phyloP scores from a whole-genome alignment of 2,329 filamentous ascomycete genomes.

The Macrophomina tecta region DNA sequence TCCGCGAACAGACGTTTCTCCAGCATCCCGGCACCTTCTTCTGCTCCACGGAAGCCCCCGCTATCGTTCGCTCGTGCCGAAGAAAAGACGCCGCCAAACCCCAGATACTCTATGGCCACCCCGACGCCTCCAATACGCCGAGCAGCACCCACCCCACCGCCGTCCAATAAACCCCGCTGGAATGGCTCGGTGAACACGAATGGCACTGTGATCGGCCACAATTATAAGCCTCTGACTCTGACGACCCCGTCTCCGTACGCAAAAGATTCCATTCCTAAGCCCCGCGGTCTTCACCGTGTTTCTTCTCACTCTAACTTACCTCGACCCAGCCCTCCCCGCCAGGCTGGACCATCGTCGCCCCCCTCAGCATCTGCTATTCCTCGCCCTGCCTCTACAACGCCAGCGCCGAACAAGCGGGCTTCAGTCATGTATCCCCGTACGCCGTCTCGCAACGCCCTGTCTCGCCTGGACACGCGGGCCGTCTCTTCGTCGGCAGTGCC shows the following conservation, averaged over 20 bases:
- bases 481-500: conserved; percentile 15
- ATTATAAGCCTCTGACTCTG: conserved; percentile 44
- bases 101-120: conserved; percentile 19
- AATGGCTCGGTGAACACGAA: conserved; percentile 46
- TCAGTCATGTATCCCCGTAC: conserved; percentile 19
- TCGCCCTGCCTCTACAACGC: conserved; percentile 40
- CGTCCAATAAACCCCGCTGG: conserved; percentile 45
- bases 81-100: conserved; percentile 32
- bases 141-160: conserved; percentile 4
- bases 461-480: conserved; percentile 17
- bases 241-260: conserved; percentile 44
- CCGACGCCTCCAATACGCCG: conserved; percentile 21
- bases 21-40: conserved; percentile 49
- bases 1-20: conserved; percentile 55
- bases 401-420: conserved; percentile 30
- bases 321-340: conserved; percentile 40
- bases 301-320: conserved; percentile 38
- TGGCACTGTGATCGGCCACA: conserved; percentile 46
- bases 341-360: conserved; percentile 35
- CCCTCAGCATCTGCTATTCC: conserved; percentile 31
- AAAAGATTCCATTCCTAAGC: conserved; percentile 33
- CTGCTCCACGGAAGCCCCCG: conserved; percentile 33
- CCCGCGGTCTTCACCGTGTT: conserved; percentile 36
- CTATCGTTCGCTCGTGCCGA: conserved; percentile 34
- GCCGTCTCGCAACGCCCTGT: conserved; percentile 21